Evolutionary conservation across 768 basidiomycete species (phyloP).

Genomic region (Boletus tylopilopsis): DNA sequence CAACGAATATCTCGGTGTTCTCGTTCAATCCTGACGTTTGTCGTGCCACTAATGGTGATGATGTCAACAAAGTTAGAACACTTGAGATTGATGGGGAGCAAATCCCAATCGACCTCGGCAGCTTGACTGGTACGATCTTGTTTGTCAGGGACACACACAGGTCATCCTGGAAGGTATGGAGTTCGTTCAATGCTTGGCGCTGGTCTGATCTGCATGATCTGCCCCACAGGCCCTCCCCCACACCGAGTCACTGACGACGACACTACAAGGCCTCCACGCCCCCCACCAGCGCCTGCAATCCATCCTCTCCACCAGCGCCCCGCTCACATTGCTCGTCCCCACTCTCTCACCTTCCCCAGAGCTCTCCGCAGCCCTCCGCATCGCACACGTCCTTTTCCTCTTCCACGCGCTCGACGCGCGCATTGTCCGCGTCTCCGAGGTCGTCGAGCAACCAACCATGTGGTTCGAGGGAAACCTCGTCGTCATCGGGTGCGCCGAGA

Average conservation of each 20-base stretch:
- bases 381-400: slow-evolving; percentile 62
- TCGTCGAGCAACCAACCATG: slow-evolving; percentile 23
- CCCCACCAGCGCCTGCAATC: slow-evolving; percentile 51
- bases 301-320: slow-evolving; percentile 52
- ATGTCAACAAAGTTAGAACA: background rate
- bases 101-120: background rate
- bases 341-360: slow-evolving; percentile 31
- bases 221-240: slow-evolving; percentile 6
- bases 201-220: background rate
- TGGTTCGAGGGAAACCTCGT: slow-evolving; percentile 49
- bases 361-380: slow-evolving; percentile 54
- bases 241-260: background rate
- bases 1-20: slow-evolving; percentile 26
- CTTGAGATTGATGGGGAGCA: slow-evolving; percentile 15
- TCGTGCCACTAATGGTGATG: background rate
- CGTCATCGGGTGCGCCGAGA: slow-evolving; percentile 45
- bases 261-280: background rate
- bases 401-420: slow-evolving; percentile 71
- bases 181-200: too few relatives aligned
- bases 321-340: slow-evolving; percentile 57
- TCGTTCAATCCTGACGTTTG: slow-evolving; percentile 13
- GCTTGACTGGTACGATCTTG: slow-evolving; percentile 1
- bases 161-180: slow-evolving; percentile 24
- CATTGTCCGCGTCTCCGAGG: slow-evolving; percentile 42
- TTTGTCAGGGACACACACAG: slow-evolving; percentile 8